Evolutionary conservation across 2,329 filamentous ascomycete species (phyloP).

Genomic region (Endoconidiophora laricicola): DNA sequence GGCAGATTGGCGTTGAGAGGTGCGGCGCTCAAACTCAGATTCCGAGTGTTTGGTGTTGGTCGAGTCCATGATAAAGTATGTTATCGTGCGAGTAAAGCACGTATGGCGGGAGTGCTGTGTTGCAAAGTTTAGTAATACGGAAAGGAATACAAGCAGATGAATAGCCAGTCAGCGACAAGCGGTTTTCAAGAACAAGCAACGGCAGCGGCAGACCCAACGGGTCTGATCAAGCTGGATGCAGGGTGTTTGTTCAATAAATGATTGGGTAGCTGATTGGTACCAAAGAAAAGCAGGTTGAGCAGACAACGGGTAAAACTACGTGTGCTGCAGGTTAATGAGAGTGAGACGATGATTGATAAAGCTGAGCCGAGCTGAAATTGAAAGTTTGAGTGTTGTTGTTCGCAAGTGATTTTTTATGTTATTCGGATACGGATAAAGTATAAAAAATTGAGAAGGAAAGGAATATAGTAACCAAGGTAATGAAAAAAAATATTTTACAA

Average conservation of each 20-base stretch:
- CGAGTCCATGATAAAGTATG: constrained; percentile 1
- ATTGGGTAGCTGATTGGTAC: no score
- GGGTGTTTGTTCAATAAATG: no score
- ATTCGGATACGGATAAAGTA: background rate
- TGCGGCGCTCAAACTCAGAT: constrained; percentile 6
- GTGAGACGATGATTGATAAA: background rate
- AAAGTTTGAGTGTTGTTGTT: background rate
- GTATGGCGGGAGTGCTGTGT: background rate
- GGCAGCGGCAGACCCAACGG: no score
- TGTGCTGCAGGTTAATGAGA: background rate
- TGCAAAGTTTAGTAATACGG: background rate
- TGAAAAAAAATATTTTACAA: background rate
- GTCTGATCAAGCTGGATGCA: no score
- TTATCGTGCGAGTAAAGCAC: background rate
- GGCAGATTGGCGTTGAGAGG: constrained; percentile 8
- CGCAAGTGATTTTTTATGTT: no score
- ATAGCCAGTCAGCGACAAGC: background rate
- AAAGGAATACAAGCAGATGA: background rate
- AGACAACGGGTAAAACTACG: no score
- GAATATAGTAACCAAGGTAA: background rate
- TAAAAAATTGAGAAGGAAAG: background rate
- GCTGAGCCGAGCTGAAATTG: background rate
- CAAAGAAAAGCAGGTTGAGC: no score
- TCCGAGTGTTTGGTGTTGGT: constrained; percentile 3
- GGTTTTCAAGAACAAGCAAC: background rate